A percentile compares a stretch with the other conserved stretches of the same genome.
These are phyloP conservation scores for Cercospora sojina DNA, from an alignment of 2,329 filamentous ascomycete species.

Conservation along the genomic window DNA sequence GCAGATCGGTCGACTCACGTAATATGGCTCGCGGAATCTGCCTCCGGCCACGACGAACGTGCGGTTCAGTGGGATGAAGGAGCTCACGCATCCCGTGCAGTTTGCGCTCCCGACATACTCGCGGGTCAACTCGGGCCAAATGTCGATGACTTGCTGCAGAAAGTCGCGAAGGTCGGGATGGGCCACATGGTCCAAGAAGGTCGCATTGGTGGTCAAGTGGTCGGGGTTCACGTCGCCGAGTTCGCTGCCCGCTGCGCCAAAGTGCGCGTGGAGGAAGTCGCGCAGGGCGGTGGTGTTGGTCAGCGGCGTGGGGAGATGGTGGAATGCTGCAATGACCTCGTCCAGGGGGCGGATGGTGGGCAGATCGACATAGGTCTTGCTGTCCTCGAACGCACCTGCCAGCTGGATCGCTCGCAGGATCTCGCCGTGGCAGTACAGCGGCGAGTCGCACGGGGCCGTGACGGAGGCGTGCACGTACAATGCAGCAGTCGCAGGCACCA, in stretches of 20 bases:
- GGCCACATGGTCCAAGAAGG: conserved; percentile 58
- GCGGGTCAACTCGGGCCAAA: conserved; percentile 68
- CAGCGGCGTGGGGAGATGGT: conserved; percentile 59
- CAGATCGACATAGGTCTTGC: conserved; percentile 67
- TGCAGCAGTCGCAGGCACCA: conserved; percentile 34
- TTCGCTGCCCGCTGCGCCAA: conserved; percentile 63
- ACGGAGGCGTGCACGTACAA: conserved; percentile 62
- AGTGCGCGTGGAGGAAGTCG: conserved; percentile 62
- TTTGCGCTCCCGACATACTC: conserved; percentile 54
- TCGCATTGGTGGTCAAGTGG: conserved; percentile 56
- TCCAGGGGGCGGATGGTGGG: conserved; percentile 60
- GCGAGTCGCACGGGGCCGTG: conserved; percentile 65
- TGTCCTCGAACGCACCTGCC: conserved; percentile 63
- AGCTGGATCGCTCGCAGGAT: conserved; percentile 63
- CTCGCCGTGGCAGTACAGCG: conserved; percentile 66
- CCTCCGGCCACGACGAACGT: conserved; percentile 70
- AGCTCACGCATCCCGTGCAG: conserved; percentile 61
- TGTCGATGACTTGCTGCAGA: conserved; percentile 62
- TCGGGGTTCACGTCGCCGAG: conserved; percentile 55
- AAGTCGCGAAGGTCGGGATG: conserved; percentile 62
- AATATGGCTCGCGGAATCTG: conserved; percentile 69
- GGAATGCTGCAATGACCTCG: conserved; percentile 62
- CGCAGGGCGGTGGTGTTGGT: conserved; percentile 63
- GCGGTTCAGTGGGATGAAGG: conserved; percentile 65
- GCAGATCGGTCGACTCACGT: conserved; percentile 58